phyloP scores from a whole-genome alignment of 2,329 filamentous ascomycete genomes.

The Dothidotthia symphoricarpi region DNA sequence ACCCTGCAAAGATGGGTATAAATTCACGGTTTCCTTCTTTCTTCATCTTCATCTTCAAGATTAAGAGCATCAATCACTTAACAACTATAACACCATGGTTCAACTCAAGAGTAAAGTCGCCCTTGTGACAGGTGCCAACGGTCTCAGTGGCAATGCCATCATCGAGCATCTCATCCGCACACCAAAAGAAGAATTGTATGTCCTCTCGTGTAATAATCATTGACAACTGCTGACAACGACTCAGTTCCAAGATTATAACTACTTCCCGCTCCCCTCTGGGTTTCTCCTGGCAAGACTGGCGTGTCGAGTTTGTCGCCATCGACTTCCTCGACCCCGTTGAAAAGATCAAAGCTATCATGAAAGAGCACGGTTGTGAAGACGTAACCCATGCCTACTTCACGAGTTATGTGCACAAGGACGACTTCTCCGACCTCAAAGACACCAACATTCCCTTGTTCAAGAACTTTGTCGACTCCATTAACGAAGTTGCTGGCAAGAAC shows the following conservation, averaged over 20 bases:
- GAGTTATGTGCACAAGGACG: constrained; percentile 1
- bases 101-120: constrained; percentile 1
- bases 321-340: background rate
- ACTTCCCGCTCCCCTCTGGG: background rate
- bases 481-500: background rate
- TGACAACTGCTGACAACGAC: no score
- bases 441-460: background rate
- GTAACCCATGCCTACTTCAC: constrained; percentile 4
- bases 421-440: background rate
- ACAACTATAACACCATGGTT: no score
- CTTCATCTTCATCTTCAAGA: no score
- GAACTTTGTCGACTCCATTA: background rate
- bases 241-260: constrained; percentile 1
- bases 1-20: no score
- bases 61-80: no score
- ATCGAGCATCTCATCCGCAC: constrained; percentile 5
- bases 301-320: constrained; percentile 2
- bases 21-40: no score
- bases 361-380: background rate
- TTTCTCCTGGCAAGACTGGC: background rate
- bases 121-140: constrained; percentile 9
- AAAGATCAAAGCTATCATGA: background rate
- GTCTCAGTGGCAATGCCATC: constrained; percentile 8
- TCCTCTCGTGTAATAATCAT: no score
- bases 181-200: background rate